Percentiles rank a stretch among this genome's conserved stretches.
Evolutionary conservation across 2,329 filamentous ascomycete species (phyloP).

Genomic region (Verticillium alfalfae): DNA sequence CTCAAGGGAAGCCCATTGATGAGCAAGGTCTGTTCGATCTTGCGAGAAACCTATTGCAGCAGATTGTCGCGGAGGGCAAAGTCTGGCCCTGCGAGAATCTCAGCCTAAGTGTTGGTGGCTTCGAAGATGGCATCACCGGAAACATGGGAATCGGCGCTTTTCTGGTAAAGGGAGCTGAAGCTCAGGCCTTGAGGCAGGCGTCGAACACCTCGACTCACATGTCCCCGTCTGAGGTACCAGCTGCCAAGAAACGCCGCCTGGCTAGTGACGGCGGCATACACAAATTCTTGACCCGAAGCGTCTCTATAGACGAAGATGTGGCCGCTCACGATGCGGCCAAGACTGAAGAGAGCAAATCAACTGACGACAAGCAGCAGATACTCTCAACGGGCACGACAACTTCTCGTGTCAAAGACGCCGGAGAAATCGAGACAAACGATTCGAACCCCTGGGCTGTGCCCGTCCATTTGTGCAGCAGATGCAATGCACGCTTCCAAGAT

Average conservation of each 20-base stretch:
- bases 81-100: slow-evolving; percentile 92
- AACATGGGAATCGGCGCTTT: slow-evolving; percentile 86
- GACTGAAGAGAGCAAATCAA: not conserved
- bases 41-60: slow-evolving; percentile 68
- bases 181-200: slow-evolving; percentile 42
- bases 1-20: slow-evolving; percentile 66
- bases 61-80: slow-evolving; percentile 70
- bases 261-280: slow-evolving; percentile 41
- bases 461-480: slow-evolving; percentile 55
- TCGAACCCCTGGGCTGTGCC: not conserved
- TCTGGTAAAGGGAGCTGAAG: slow-evolving; percentile 69
- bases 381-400: slow-evolving; percentile 12
- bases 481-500: slow-evolving; percentile 54
- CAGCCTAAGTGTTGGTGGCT: slow-evolving; percentile 82
- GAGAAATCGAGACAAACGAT: slow-evolving; percentile 8
- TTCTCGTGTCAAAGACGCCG: not conserved
- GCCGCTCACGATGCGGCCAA: slow-evolving; percentile 12
- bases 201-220: slow-evolving; percentile 14
- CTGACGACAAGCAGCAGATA: slow-evolving; percentile 8
- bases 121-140: slow-evolving; percentile 78
- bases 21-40: slow-evolving; percentile 69
- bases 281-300: slow-evolving; percentile 48
- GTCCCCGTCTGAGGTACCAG: not conserved
- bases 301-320: slow-evolving; percentile 21
- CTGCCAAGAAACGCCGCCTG: slow-evolving; percentile 33